Percentiles rank a stretch among this genome's conserved stretches.
Evolutionary conservation across 805 yeast species (phyloP).

Genomic region (Tetrapisispora fleetii): DNA sequence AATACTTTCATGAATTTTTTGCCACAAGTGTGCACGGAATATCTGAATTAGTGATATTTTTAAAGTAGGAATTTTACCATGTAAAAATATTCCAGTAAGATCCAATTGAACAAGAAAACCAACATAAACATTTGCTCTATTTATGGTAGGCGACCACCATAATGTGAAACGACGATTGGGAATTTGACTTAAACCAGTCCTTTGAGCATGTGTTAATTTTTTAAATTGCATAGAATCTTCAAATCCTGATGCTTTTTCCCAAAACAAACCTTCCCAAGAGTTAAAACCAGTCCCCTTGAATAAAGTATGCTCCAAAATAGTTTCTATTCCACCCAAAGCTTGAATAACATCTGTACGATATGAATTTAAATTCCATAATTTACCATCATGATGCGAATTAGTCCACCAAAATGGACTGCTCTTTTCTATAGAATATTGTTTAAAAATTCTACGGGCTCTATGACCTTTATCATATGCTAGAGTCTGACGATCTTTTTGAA

Average conservation of each 20-base stretch:
- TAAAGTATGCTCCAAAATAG: conserved; percentile 87
- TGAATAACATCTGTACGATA: conserved; percentile 94
- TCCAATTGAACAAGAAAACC: conserved; percentile 95
- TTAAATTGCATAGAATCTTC: conserved; percentile 93
- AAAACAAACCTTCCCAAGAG: conserved; percentile 96
- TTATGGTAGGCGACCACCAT: conserved; percentile 99
- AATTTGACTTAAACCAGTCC: conserved; percentile 93
- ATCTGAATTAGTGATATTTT: conserved; percentile 93
- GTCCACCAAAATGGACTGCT: conserved; percentile 97
- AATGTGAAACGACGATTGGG: conserved; percentile 94
- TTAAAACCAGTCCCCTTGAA: conserved; percentile 97
- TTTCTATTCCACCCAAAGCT: conserved; percentile 94
- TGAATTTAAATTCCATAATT: conserved; percentile 84
- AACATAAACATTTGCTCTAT: conserved; percentile 94
- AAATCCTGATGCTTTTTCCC: conserved; percentile 97
- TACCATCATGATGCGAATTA: conserved; percentile 86
- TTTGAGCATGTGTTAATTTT: conserved; percentile 92
- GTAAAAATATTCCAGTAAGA: conserved; percentile 90
- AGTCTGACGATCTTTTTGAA: conserved; percentile 91
- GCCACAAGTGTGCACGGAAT: conserved; percentile 98
- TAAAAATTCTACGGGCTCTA: conserved; percentile 70
- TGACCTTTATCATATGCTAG: conserved; percentile 93
- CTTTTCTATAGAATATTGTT: conserved; percentile 59
- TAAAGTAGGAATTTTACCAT: conserved; percentile 95
- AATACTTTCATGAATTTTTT: conserved; percentile 91